These are phyloP conservation scores for Grigorovia transvaalensis DNA, from an alignment of 805 yeast species.

Conservation along the genomic window DNA sequence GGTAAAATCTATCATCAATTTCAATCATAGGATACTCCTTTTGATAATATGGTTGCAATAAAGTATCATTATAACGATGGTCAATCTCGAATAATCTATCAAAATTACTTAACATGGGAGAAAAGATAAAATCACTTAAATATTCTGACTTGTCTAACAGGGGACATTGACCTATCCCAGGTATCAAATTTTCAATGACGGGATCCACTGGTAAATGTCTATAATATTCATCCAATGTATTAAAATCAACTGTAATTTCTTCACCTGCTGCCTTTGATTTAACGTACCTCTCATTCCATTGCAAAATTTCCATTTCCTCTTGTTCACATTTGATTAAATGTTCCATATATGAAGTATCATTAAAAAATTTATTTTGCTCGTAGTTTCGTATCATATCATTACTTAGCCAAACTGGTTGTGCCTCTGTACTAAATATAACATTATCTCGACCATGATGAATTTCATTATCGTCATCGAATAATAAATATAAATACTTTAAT, in stretches of 20 bases:
- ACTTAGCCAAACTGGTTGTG: conserved; percentile 78
- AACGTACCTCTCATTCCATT: not conserved
- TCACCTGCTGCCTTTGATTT: not conserved
- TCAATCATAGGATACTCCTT: conserved; percentile 21
- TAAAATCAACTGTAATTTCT: not conserved
- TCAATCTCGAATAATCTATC: conserved; percentile 38
- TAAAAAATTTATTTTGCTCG: conserved; percentile 12
- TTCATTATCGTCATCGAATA: conserved; percentile 64
- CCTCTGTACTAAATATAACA: conserved; percentile 72
- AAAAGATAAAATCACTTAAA: conserved; percentile 12
- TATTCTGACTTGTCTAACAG: not conserved
- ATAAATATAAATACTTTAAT: conserved; percentile 65
- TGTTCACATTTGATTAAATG: conserved; percentile 11
- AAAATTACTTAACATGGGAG: conserved; percentile 32
- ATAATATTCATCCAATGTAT: not conserved
- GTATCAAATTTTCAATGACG: not conserved
- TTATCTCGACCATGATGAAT: conserved; percentile 34
- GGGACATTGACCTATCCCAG: not conserved
- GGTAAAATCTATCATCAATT: conserved; percentile 26
- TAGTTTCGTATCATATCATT: conserved; percentile 24
- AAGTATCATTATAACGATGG: conserved; percentile 29
- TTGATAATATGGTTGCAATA: conserved; percentile 35
- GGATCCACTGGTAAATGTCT: not conserved
- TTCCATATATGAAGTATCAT: conserved; percentile 9
- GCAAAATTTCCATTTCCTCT: not conserved